Evolutionary conservation across 768 basidiomycete genomes (phyloP).

Genomic region (Suillus paluster): DNA sequence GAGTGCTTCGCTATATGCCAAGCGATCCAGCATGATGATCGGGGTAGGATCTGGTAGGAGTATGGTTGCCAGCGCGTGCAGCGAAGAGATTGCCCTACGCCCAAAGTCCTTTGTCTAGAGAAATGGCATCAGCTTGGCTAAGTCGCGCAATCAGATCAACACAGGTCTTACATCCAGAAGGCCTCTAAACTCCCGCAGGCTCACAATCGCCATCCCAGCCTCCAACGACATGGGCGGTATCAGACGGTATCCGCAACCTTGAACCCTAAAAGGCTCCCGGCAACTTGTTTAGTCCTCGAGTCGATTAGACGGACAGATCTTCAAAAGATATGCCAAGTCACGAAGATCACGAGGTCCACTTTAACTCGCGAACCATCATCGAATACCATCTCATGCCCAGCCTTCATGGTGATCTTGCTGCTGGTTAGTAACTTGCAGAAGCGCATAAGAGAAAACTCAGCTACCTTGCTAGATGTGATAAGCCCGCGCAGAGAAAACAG

Average conservation of each 20-base stretch:
- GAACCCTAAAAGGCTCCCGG: slow-evolving; percentile 2
- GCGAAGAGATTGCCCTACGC: slow-evolving; percentile 9
- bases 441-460: not conserved
- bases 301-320: not conserved
- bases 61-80: too few species aligned
- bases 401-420: slow-evolving; percentile 7
- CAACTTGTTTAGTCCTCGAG: too few species aligned
- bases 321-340: slow-evolving; percentile 4
- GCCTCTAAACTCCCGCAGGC: slow-evolving; percentile 16
- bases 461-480: slow-evolving; percentile 10
- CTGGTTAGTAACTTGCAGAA: not conserved
- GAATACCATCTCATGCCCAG: slow-evolving; percentile 8
- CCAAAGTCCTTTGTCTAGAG: slow-evolving; percentile 11
- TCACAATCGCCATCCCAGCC: slow-evolving; percentile 16
- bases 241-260: slow-evolving; percentile 8
- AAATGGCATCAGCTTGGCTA: not conserved
- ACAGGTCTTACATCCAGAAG: slow-evolving; percentile 14
- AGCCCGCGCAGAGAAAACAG: not conserved
- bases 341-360: slow-evolving; percentile 11
- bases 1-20: too few species aligned
- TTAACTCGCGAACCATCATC: too few species aligned
- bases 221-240: slow-evolving; percentile 14
- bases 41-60: too few species aligned
- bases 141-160: not conserved
- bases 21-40: too few species aligned